Percentiles rank a stretch among this genome's conserved stretches.
Conservation (phyloP, 768 basidiomycete species). For the Xanthoconium stramineum region DNA sequence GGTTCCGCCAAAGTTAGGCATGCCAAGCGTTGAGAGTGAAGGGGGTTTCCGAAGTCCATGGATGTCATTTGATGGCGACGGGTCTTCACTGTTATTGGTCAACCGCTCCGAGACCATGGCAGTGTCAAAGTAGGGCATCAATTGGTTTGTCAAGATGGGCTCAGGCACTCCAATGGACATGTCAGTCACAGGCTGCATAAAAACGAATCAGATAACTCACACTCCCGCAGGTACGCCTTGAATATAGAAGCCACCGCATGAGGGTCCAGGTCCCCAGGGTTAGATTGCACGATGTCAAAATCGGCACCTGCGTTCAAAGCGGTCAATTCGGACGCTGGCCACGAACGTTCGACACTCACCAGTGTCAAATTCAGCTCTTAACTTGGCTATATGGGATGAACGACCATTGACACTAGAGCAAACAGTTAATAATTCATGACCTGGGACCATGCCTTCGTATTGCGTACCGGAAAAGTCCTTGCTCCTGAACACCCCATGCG, state of each 20-base stretch:
- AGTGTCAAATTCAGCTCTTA: constrained; percentile 80
- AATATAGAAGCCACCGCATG: constrained; percentile 92
- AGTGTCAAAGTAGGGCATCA: constrained; percentile 76
- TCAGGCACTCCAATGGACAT: constrained; percentile 67
- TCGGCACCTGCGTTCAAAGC: constrained; percentile 61
- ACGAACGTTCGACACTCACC: constrained; percentile 39
- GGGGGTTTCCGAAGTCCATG: constrained; percentile 66
- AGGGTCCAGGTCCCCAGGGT: constrained; percentile 87
- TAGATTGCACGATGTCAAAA: constrained; percentile 73
- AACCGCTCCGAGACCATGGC: constrained; percentile 58
- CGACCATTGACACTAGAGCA: constrained; percentile 71
- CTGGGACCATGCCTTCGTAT: background rate
- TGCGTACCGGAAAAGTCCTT: constrained; percentile 79
- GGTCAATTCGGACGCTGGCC: constrained; percentile 4
- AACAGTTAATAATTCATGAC: constrained; percentile 6
- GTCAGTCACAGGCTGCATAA: constrained; percentile 3
- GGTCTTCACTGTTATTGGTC: constrained; percentile 27
- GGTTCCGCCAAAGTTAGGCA: constrained; percentile 61
- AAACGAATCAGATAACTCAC: constrained; percentile 47
- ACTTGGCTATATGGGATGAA: constrained; percentile 70
- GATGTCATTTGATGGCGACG: constrained; percentile 35
- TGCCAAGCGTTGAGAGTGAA: constrained; percentile 73
- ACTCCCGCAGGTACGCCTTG: constrained; percentile 88
- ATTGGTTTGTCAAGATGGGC: constrained; percentile 70
- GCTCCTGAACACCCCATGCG: constrained; percentile 81